Conservation (phyloP, 441 rosid genomes). For the Omphalea diandra region DNA sequence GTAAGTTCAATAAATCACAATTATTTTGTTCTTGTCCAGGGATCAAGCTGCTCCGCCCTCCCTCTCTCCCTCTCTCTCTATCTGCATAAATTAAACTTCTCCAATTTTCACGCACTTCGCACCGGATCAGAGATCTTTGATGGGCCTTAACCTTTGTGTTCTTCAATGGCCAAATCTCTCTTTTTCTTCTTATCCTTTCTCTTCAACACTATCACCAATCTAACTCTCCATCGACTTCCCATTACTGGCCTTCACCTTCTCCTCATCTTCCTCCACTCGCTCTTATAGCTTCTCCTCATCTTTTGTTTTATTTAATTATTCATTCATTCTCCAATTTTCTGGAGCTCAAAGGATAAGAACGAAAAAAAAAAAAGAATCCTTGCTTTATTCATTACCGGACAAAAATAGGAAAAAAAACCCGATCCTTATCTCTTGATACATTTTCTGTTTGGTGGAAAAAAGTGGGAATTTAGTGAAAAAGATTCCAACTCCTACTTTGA, state of each 20-base stretch:
- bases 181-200: not conserved
- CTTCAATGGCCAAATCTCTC: constrained; percentile 43
- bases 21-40: not conserved
- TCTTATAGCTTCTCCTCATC: constrained; percentile 50
- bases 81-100: not conserved
- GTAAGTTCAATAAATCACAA: constrained; percentile 3
- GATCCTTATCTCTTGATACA: not conserved
- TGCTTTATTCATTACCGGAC: not conserved
- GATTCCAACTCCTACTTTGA: constrained; percentile 4
- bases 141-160: constrained; percentile 44
- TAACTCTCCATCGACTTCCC: constrained; percentile 52
- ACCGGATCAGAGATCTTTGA: constrained; percentile 26
- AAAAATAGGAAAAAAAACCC: not conserved
- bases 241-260: constrained; percentile 65
- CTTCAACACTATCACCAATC: not conserved
- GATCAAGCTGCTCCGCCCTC: no score
- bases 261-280: constrained; percentile 81
- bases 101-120: constrained; percentile 11
- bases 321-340: not conserved
- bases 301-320: not conserved
- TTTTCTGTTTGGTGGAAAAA: not conserved
- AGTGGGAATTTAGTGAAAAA: not conserved
- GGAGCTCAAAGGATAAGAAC: not conserved
- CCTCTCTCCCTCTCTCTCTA: not conserved
- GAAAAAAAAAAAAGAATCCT: not conserved